Conservation (phyloP, 2,329 filamentous ascomycete genomes). For the Aschersonia sp. region DNA sequence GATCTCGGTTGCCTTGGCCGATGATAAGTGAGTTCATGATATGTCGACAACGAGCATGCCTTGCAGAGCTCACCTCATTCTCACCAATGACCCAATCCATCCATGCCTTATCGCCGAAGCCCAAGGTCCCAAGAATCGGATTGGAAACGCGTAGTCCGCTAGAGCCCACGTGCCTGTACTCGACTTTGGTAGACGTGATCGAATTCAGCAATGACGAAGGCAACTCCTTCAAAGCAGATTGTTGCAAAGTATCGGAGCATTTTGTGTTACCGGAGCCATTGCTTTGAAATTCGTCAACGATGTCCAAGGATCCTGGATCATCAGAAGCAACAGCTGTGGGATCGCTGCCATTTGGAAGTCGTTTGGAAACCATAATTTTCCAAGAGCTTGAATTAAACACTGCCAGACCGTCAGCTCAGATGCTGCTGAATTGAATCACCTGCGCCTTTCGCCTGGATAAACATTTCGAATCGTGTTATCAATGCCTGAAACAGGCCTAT, state of each 20-base stretch:
- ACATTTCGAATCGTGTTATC: too few species aligned
- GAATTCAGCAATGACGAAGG: neutral
- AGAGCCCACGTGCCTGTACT: neutral
- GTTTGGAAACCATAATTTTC: neutral
- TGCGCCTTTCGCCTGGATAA: too few species aligned
- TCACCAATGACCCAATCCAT: neutral
- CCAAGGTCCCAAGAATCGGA: neutral
- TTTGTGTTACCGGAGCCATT: neutral
- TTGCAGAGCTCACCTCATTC: neutral
- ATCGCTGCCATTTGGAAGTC: neutral
- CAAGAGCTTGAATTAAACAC: neutral
- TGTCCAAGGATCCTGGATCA: neutral
- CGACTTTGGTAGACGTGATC: neutral
- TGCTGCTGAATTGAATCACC: neutral
- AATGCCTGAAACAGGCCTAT: too few species aligned
- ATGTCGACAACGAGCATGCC: neutral
- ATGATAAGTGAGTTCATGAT: neutral
- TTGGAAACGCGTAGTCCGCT: neutral
- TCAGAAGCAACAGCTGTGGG: neutral
- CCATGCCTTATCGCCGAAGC: neutral
- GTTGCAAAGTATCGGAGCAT: neutral
- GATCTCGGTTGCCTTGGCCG: neutral
- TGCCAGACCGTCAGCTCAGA: neutral
- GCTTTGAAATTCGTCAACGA: neutral
- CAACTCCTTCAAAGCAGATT: neutral